Conservation (phyloP, 306 rosid species). For the Boehmeria nivea region DNA sequence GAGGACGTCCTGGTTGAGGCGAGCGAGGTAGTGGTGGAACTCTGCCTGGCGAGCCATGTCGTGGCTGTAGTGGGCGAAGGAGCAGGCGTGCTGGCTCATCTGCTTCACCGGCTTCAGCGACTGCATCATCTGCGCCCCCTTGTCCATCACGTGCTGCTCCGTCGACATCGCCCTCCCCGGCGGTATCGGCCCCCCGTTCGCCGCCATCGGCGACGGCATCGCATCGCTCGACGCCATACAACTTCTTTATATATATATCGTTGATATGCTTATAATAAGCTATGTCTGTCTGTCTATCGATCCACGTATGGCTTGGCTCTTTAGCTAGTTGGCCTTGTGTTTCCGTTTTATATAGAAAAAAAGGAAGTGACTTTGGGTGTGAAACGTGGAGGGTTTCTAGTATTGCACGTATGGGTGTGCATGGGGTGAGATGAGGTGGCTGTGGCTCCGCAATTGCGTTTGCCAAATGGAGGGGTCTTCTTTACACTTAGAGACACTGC, state of each 20-base stretch:
- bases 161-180: constrained; percentile 45
- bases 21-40: constrained; percentile 58
- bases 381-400: constrained; percentile 23
- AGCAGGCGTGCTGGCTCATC: constrained; percentile 52
- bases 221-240: constrained; percentile 50
- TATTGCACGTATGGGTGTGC: too few species aligned
- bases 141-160: constrained; percentile 47
- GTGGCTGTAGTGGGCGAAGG: constrained; percentile 67
- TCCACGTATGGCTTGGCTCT: too few species aligned
- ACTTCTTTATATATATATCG: background rate
- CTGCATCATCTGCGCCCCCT: constrained; percentile 52
- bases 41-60: constrained; percentile 69
- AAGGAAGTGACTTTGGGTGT: too few species aligned
- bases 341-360: too few species aligned
- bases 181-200: constrained; percentile 8
- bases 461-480: constrained; percentile 20
- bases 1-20: constrained; percentile 49
- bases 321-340: too few species aligned
- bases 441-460: background rate
- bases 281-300: background rate
- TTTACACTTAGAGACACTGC: background rate
- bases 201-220: constrained; percentile 22
- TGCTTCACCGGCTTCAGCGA: constrained; percentile 61
- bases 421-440: constrained; percentile 29
- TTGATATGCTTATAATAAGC: background rate